Conservation (phyloP, 768 basidiomycete genomes). For the Boletus reticuloceps region DNA sequence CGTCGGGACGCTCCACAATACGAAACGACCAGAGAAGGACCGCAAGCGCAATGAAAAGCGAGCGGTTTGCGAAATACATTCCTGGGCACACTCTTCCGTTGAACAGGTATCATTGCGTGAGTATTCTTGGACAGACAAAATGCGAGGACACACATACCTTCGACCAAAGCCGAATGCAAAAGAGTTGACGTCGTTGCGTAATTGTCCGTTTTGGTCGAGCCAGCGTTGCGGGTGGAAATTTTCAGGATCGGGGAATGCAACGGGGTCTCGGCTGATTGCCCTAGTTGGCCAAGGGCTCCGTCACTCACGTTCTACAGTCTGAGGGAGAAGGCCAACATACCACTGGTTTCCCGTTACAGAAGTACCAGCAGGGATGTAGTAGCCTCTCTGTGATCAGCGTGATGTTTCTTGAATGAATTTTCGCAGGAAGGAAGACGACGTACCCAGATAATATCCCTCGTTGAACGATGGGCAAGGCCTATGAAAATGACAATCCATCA, state of each 20-base stretch:
- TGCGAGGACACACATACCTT: slow-evolving; percentile 15
- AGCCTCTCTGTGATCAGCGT: slow-evolving; percentile 10
- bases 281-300: slow-evolving; percentile 14
- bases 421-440: neutral
- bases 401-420: slow-evolving; percentile 30
- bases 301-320: neutral
- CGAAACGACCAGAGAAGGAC: slow-evolving; percentile 61
- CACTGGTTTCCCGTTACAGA: slow-evolving; percentile 20
- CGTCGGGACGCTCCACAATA: slow-evolving; percentile 42
- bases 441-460: slow-evolving; percentile 63
- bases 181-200: slow-evolving; percentile 45
- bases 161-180: slow-evolving; percentile 57
- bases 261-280: slow-evolving; percentile 56
- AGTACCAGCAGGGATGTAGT: slow-evolving; percentile 23
- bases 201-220: slow-evolving; percentile 40
- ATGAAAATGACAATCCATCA: neutral
- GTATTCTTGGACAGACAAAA: neutral
- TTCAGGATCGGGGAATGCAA: slow-evolving; percentile 55
- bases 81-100: slow-evolving; percentile 55
- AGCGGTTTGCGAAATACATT: slow-evolving; percentile 48
- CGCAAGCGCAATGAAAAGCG: slow-evolving; percentile 59
- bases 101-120: too few relatives aligned
- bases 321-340: slow-evolving; percentile 1
- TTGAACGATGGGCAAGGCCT: slow-evolving; percentile 59
- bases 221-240: slow-evolving; percentile 57